Percentiles rank a stretch among this genome's conserved stretches.
phyloP scores from a whole-genome alignment of 345 rosid species.

The Trapa incisa region DNA sequence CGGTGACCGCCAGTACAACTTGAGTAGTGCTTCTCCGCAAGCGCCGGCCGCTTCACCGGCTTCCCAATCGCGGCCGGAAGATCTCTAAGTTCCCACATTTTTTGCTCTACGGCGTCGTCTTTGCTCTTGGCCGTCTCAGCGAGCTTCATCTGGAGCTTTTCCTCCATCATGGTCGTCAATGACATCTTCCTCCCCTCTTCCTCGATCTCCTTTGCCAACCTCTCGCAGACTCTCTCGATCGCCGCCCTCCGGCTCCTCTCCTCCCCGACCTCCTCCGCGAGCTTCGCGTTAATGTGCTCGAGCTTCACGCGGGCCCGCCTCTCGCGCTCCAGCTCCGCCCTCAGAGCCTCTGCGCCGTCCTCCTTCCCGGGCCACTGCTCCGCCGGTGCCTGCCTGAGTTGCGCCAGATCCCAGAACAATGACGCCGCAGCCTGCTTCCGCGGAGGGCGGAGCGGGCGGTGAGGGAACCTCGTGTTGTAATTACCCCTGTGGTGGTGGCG shows the following conservation, averaged over 20 bases:
- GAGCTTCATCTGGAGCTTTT: constrained; percentile 83
- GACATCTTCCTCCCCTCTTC: constrained; percentile 73
- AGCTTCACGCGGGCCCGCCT: constrained; percentile 46
- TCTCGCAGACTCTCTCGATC: constrained; percentile 43
- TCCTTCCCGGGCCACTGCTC: background rate
- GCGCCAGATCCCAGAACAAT: constrained; percentile 48
- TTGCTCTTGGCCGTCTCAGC: constrained; percentile 41
- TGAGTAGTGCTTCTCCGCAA: background rate
- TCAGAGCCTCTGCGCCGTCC: constrained; percentile 33
- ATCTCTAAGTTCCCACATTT: background rate
- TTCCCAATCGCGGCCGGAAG: background rate
- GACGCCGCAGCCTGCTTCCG: constrained; percentile 29
- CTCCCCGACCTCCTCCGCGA: constrained; percentile 53
- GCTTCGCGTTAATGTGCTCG: constrained; percentile 45
- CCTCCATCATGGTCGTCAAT: constrained; percentile 66
- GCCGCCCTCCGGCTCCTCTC: constrained; percentile 54
- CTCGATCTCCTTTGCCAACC: constrained; percentile 52
- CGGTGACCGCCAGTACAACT: too few species aligned
- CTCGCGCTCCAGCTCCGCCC: constrained; percentile 58
- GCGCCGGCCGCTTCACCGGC: background rate
- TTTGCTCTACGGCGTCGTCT: background rate
- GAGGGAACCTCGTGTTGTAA: constrained; percentile 4
- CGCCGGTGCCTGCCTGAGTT: constrained; percentile 20
- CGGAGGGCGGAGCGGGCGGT: constrained; percentile 10
- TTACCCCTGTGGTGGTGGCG: constrained; percentile 10